These are phyloP conservation scores for Colletotrichum cordylinicola DNA, from an alignment of 2,329 filamentous ascomycete species.

Conservation along the genomic window DNA sequence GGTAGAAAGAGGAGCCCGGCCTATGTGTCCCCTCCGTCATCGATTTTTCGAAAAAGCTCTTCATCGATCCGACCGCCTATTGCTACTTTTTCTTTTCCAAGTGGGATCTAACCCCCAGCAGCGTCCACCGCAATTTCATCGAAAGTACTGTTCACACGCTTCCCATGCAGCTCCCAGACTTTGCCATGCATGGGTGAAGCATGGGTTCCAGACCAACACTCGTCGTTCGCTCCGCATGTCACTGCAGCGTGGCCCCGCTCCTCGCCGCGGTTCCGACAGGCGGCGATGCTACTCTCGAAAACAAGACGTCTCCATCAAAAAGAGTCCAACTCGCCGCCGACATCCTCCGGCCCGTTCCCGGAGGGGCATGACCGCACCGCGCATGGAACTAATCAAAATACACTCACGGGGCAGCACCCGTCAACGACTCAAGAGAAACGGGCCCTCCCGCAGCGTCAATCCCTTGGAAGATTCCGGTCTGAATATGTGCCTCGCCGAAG, in stretches of 20 bases:
- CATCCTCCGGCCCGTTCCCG: slow-evolving; percentile 14
- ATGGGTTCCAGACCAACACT: neutral
- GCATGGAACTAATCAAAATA: neutral
- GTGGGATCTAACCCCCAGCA: neutral
- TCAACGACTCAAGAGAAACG: neutral
- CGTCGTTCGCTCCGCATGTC: neutral
- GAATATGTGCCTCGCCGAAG: neutral
- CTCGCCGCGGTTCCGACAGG: neutral
- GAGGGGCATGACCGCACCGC: slow-evolving; percentile 8
- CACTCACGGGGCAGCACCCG: neutral
- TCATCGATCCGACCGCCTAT: neutral
- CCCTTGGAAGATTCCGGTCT: neutral
- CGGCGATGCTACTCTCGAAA: slow-evolving; percentile 5
- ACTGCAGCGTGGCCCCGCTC: neutral
- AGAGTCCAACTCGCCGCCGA: neutral
- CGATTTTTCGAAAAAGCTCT: neutral
- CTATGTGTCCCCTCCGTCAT: neutral
- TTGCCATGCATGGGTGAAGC: neutral
- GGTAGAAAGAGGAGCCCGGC: neutral
- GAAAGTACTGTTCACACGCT: neutral
- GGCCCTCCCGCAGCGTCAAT: slow-evolving; percentile 12
- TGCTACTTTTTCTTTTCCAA: neutral
- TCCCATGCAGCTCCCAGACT: neutral
- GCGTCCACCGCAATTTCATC: neutral
- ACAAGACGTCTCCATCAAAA: neutral